phyloP scores from a whole-genome alignment of 495 filamentous ascomycete species.

The Friedmanniomyces endolithicus region DNA sequence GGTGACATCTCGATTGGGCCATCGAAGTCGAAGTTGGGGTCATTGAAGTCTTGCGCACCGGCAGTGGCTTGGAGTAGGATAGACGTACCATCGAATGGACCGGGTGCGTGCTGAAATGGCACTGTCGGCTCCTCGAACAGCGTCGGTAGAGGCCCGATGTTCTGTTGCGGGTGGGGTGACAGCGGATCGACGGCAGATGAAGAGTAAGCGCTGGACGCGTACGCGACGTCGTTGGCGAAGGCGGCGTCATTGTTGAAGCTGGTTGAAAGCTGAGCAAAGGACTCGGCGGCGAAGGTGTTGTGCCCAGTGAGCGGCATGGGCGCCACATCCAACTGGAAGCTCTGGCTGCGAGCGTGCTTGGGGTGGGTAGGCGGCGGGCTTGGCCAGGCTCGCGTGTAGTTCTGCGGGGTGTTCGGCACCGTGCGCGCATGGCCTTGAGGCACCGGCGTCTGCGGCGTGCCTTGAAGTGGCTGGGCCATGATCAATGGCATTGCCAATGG shows the following conservation, averaged over 20 bases:
- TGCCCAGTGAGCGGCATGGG: constrained; percentile 31
- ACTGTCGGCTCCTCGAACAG: constrained; percentile 16
- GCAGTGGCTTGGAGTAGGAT: constrained; percentile 32
- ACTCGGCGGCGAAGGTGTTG: background rate
- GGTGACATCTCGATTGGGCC: constrained; percentile 30
- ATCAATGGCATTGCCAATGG: background rate
- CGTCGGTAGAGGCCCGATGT: constrained; percentile 15
- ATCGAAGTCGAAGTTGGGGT: constrained; percentile 33
- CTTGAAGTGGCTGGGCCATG: background rate
- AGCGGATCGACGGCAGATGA: constrained; percentile 10
- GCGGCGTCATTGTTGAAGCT: background rate
- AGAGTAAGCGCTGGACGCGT: constrained; percentile 15
- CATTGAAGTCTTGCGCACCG: constrained; percentile 29
- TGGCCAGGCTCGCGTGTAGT: constrained; percentile 8
- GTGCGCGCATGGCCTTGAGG: constrained; percentile 12
- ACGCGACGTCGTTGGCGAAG: constrained; percentile 8
- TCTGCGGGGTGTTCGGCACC: constrained; percentile 16
- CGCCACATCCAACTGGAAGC: constrained; percentile 34
- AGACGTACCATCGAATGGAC: constrained; percentile 1
- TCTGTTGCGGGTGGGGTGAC: constrained; percentile 9
- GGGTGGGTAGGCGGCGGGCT: constrained; percentile 12
- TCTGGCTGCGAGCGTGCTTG: constrained; percentile 20
- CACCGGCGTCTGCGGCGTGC: constrained; percentile 8
- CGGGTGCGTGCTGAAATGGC: background rate
- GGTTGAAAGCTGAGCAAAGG: background rate